These are phyloP conservation scores for Parathielavia hyrcaniae DNA, from an alignment of 495 filamentous ascomycete species.

Conservation along the genomic window DNA sequence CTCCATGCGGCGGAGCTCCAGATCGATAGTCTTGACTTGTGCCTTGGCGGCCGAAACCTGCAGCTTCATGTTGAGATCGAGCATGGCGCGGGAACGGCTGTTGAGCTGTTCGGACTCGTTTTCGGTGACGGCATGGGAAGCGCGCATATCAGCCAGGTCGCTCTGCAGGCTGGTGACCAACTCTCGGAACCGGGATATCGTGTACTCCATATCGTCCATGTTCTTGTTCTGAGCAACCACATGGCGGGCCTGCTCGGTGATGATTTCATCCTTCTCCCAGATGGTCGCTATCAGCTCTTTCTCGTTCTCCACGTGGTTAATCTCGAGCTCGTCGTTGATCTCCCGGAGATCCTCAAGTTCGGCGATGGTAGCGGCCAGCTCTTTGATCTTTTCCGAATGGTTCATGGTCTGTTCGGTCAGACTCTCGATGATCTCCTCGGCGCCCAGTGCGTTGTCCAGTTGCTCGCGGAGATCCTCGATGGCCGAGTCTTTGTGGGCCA, in stretches of 20 bases:
- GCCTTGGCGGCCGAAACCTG: slow-evolving; percentile 83
- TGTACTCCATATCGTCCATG: slow-evolving; percentile 84
- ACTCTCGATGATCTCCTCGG: slow-evolving; percentile 90
- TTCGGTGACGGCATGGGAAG: slow-evolving; percentile 86
- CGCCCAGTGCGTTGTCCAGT: slow-evolving; percentile 76
- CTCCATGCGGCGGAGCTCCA: slow-evolving; percentile 81
- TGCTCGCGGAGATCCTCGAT: slow-evolving; percentile 86
- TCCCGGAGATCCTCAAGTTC: slow-evolving; percentile 85
- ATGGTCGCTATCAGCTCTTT: slow-evolving; percentile 93
- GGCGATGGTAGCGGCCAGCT: slow-evolving; percentile 71
- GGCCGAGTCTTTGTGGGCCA: slow-evolving; percentile 64
- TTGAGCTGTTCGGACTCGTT: slow-evolving; percentile 82
- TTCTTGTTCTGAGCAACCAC: slow-evolving; percentile 61
- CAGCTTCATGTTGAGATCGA: slow-evolving; percentile 91
- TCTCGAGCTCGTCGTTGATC: slow-evolving; percentile 87
- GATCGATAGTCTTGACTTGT: slow-evolving; percentile 86
- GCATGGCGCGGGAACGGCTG: slow-evolving; percentile 80
- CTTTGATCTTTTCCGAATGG: slow-evolving; percentile 74
- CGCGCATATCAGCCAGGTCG: slow-evolving; percentile 85
- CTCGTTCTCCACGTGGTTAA: slow-evolving; percentile 85
- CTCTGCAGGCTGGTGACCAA: slow-evolving; percentile 78
- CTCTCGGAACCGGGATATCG: slow-evolving; percentile 77
- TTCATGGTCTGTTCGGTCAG: slow-evolving; percentile 77
- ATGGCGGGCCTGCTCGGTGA: slow-evolving; percentile 67
- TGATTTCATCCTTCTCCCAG: slow-evolving; percentile 69